phyloP scores from a whole-genome alignment of 2,329 filamentous ascomycete species.

The Trichoderma gracile region DNA sequence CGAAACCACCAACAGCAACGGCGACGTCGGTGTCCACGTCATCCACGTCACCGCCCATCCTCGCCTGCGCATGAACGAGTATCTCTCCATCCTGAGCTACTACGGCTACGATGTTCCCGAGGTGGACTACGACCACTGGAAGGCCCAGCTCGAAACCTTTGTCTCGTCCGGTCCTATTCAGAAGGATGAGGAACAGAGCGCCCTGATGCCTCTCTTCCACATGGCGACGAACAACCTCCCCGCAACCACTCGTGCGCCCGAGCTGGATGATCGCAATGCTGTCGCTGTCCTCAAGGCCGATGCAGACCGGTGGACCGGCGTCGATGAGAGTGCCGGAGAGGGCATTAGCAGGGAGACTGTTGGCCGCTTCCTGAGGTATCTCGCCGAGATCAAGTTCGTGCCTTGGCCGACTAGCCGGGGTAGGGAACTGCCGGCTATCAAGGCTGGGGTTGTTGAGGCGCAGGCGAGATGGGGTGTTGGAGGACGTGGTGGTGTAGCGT shows the following conservation, averaged over 20 bases:
- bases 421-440: conserved; percentile 30
- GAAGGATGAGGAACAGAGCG: conserved; percentile 36
- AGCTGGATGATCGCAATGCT: conserved; percentile 66
- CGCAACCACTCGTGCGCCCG: conserved; percentile 65
- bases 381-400: conserved; percentile 37
- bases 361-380: conserved; percentile 34
- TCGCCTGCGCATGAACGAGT: conserved; percentile 68
- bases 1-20: not conserved
- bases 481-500: conserved; percentile 12
- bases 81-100: conserved; percentile 62
- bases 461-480: conserved; percentile 2
- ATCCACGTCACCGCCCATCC: conserved; percentile 80
- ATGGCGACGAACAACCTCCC: conserved; percentile 59
- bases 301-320: conserved; percentile 57
- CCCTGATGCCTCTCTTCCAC: conserved; percentile 65
- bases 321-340: conserved; percentile 55
- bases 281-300: conserved; percentile 64
- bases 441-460: conserved; percentile 1
- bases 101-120: conserved; percentile 76
- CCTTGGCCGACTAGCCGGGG: conserved; percentile 34
- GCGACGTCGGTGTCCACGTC: conserved; percentile 45
- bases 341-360: conserved; percentile 34
- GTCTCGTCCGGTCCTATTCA: conserved; percentile 33
- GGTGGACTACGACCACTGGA: conserved; percentile 61
- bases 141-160: conserved; percentile 35